Evolutionary conservation across 306 rosid genomes (phyloP).

Genomic region (Trichosanthes truncata): DNA sequence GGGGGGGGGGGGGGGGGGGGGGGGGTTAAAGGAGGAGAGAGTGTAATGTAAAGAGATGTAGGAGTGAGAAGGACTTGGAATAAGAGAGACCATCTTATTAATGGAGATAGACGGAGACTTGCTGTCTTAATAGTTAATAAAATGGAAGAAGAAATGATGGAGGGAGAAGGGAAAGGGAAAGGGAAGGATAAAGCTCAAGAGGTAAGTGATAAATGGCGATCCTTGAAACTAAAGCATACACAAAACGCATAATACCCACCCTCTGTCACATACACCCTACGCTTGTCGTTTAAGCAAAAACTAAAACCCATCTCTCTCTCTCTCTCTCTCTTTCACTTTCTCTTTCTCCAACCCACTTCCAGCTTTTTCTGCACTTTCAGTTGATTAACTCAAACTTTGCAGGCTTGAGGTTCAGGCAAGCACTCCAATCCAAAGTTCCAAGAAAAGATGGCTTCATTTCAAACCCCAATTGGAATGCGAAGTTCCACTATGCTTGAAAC

Average conservation of each 20-base stretch:
- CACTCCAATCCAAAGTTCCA: background rate
- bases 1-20: background rate
- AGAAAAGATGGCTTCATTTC: constrained; percentile 55
- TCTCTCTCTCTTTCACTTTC: constrained; percentile 14
- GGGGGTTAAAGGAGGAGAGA: background rate
- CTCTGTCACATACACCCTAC: constrained; percentile 24
- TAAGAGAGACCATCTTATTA: constrained; percentile 49
- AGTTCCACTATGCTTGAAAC: constrained; percentile 66
- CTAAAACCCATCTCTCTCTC: constrained; percentile 29
- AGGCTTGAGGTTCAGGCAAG: constrained; percentile 14
- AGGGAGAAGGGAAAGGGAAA: constrained; percentile 15
- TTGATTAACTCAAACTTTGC: constrained; percentile 25
- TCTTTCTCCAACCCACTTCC: constrained; percentile 10
- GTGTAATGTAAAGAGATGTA: constrained; percentile 6
- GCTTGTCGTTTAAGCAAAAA: constrained; percentile 92
- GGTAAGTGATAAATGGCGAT: constrained; percentile 22
- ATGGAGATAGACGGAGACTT: constrained; percentile 23
- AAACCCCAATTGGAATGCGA: constrained; percentile 62
- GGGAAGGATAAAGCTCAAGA: constrained; percentile 23
- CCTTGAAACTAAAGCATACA: constrained; percentile 73
- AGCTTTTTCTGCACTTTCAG: constrained; percentile 22
- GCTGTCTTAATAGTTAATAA: background rate
- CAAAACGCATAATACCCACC: constrained; percentile 23
- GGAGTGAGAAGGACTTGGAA: constrained; percentile 26
- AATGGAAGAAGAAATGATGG: constrained; percentile 23